Base-by-base conservation (phyloP, 805 yeast species). In the Candida khao-thaluensis region DNA sequence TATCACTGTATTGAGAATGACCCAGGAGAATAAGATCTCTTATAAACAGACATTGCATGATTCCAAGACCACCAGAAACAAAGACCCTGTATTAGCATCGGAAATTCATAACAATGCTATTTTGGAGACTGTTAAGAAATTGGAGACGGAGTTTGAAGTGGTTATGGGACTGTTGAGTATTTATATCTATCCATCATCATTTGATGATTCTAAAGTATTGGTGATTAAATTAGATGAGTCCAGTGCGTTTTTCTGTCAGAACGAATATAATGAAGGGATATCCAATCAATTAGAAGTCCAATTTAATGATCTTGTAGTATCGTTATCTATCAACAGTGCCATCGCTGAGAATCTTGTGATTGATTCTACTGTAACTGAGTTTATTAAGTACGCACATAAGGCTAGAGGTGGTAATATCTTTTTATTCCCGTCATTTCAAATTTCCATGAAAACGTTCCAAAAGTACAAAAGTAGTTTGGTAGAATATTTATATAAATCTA, bases 391-490 rank as follows among this genome's bases (percentile, higher is more conserved):
- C 48, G 79, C 90, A 0, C 57, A 63, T 8, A 66, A 72, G 22
- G 84, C 91, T 0, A 62, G 66, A 23, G 96, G 96, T 2, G 97
- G 96, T 14, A 72, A 77, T 3, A 85, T 91, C 17, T 78, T 89
- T 41, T 74, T 76, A 7, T 80, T 90, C 54, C 98, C 99, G 0
- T 77, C 87, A 11, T 72, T 88, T 47, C 68, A 69, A 38, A 74
- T 91, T 12, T 62, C 76, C 5, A 90, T 90, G 97, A 75, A 80
- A 34, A 80, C 95, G 0, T 76, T 77, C 66, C 90, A 87, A 51
- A 59, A 64, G 22, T 66, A 66, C 18, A 62, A 71, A 8, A 69
- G 76, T 12, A 73, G 76, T 30, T 45, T 69, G 3, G 75, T 93
- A 30, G 82, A 84, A 50, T 88, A 82, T 53, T 66, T 72, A 1